Conservation (phyloP, 2,329 filamentous ascomycete genomes). For the Colletotrichum acutatum region DNA sequence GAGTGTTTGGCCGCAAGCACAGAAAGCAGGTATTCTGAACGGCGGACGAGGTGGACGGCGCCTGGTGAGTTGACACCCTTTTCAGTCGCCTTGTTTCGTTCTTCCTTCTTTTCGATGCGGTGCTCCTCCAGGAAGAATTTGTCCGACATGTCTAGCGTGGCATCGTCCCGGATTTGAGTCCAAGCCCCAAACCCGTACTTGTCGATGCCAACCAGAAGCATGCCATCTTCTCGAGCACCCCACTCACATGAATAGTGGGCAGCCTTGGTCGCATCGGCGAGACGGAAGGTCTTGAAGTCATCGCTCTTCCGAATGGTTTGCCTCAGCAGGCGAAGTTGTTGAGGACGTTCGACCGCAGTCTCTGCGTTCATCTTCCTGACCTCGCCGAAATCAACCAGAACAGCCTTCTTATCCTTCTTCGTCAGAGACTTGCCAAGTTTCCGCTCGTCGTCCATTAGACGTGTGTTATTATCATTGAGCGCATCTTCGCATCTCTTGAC, state of each 20-base stretch:
- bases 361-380: slow-evolving; percentile 97
- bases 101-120: slow-evolving; percentile 97
- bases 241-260: slow-evolving; percentile 92
- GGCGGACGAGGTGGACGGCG: slow-evolving; percentile 95
- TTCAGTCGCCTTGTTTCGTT: slow-evolving; percentile 81
- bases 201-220: slow-evolving; percentile 94
- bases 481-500: slow-evolving; percentile 67
- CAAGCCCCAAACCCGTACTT: slow-evolving; percentile 96
- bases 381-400: slow-evolving; percentile 92
- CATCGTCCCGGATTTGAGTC: slow-evolving; percentile 92
- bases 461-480: slow-evolving; percentile 74
- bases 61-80: slow-evolving; percentile 92
- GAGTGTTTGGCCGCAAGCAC: slow-evolving; percentile 89
- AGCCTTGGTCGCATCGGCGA: slow-evolving; percentile 91
- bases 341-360: slow-evolving; percentile 90
- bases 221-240: slow-evolving; percentile 94
- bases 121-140: slow-evolving; percentile 98
- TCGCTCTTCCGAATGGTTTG: slow-evolving; percentile 73
- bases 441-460: slow-evolving; percentile 84
- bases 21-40: slow-evolving; percentile 95
- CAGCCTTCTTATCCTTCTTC: slow-evolving; percentile 97
- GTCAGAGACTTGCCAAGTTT: slow-evolving; percentile 83
- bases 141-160: slow-evolving; percentile 84
- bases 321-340: slow-evolving; percentile 86
- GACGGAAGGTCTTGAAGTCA: slow-evolving; percentile 83